Evolutionary conservation across 139 green algal genomes (phyloP).

Genomic region (Coelastrella sp.): DNA sequence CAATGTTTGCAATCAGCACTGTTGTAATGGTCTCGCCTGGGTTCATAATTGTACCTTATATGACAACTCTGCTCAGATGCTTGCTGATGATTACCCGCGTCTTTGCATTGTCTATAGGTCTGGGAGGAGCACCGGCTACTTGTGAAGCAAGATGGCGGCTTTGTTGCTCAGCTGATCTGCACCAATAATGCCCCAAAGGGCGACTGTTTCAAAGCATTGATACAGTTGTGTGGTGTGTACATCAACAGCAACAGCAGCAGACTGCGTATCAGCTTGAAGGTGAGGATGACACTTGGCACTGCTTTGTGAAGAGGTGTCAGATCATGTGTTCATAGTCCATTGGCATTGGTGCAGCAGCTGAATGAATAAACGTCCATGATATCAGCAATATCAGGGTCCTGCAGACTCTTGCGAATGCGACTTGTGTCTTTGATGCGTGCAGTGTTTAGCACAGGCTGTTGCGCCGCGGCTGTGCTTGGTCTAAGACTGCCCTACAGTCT

Average conservation of each 20-base stretch:
- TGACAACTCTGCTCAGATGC: no score
- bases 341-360: background rate
- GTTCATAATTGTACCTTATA: no score
- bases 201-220: slow-evolving; percentile 36
- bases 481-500: no score
- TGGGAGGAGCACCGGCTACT: slow-evolving; percentile 47
- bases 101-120: background rate
- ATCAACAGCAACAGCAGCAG: slow-evolving; percentile 4
- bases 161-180: slow-evolving; percentile 14
- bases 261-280: slow-evolving; percentile 44
- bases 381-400: no score
- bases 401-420: no score
- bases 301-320: background rate
- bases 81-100: background rate
- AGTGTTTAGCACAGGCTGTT: no score
- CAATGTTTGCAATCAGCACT: no score
- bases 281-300: background rate
- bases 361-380: no score
- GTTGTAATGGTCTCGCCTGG: no score
- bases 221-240: slow-evolving; percentile 36
- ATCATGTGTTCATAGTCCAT: background rate
- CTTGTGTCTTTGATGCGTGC: no score
- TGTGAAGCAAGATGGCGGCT: slow-evolving; percentile 43
- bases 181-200: slow-evolving; percentile 49
- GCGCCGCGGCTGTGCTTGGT: no score